Base-by-base conservation (phyloP, 2,329 filamentous ascomycete genomes). In the Paracoccidioides lutzii region DNA sequence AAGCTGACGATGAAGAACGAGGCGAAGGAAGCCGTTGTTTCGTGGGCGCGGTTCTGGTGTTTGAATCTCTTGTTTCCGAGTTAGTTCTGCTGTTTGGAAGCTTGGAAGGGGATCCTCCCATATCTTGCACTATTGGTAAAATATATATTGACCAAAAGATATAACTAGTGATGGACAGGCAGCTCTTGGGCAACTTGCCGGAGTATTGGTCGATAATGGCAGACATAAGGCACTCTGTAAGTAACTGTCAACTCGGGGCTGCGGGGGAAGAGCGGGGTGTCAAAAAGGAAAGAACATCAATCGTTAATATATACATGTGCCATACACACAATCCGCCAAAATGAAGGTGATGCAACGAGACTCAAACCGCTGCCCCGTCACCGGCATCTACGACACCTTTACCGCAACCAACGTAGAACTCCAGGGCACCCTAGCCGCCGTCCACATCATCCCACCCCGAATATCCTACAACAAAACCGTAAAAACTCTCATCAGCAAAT, bases 11-110 rank as follows among this genome's bases (percentile, higher is more conserved):
- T 2, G 32, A 55, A 52, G 37, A 35, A 2, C 32, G 14, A 38
- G 3, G 33, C n/a, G 7, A 22, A 48, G 43, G 15, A 22, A 15
- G 48, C 49, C 8, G 37, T 55, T n/a, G 22, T 33, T 35, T 48
- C 45, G 7, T 55, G 49, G 45, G 48, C 37, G 33, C 9, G 22
- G 22, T 43, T 35, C 40, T 55, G 53, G 56, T 22, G 52, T 33
- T 52, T 52, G 32, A 50, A 58, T 14, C 53, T 58, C 42, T 30
- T 55, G 22, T 44, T 55, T 41, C 56, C 56, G 3, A 15, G 53
- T 57, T 48, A 35, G 48, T 42, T 10, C 33, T n/a, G 33, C 7
- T 48, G 5, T 32, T 33, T 48, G 22, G 22, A 22, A 22, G 22
- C 22, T 22, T 22, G 22, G 22, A 22, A 22, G 2, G 22, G 22